Evolutionary conservation across 371 early-diverging fungal genomes (phyloP), one percentile per base, ranked within the genome.

Genomic region (Batkoa obscura): DNA sequence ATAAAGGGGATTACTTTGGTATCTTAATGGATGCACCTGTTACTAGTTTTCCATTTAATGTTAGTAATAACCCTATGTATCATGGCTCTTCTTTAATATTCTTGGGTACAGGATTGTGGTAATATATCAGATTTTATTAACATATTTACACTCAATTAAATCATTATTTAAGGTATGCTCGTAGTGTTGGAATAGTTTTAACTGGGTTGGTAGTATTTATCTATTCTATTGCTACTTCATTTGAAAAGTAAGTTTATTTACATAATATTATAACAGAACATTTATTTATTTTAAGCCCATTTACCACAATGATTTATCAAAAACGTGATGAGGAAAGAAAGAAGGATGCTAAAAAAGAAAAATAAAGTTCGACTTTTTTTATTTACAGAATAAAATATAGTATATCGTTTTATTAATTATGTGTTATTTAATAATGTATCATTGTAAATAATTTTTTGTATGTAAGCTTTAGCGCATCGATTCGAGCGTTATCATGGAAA

Each of bases 1-100:
- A 39, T 23, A 23, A 64, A 83, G 91, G 92, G 59, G 91, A 90
- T 65, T 92, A 92, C 67, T 92, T 90, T 73, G 93, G 93, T 50
- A 90, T 92, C 50, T 66, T 90, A 60, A 92, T 91, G 91, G 72
- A 77, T 35, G 72, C 74, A 57, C 80, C 84, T 39, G 88, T 91
- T 53, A 88, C 87, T 10, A 79, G 79, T 15, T 90, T 92, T 67
- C 93, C 93, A 12, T 92, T 91, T 75, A 92, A 85, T 65, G 80
- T 88, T 8, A 73, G 80, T 36, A 85, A 87, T 17, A 85, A 92
- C 67, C 93, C 93, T 15, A 92, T 92, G 93, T 92, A 92, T 64
- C 74, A 79, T 49, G 93, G 93, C n/a, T 88, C 91, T 12, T 86
- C 88, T 2, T 68, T 90, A 64, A 78, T 78, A 56, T 92, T 92